Conservation (phyloP, 805 yeast species). For the Debaryomyces prosopidis region DNA sequence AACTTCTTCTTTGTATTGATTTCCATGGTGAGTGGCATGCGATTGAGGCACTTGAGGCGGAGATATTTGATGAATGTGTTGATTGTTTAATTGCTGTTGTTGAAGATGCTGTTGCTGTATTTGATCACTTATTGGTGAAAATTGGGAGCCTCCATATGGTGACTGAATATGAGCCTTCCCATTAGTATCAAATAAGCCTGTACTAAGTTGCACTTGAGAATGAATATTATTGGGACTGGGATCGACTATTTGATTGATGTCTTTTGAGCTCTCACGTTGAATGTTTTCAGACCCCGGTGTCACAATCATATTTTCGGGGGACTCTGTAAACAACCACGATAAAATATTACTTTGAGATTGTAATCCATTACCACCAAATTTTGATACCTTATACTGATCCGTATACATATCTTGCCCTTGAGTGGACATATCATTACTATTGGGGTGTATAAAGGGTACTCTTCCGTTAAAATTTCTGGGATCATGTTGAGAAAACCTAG, state of each 20-base stretch:
- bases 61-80: no score
- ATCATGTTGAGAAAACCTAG: no score
- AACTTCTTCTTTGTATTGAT: background rate
- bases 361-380: conserved; percentile 10
- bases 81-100: conserved; percentile 6
- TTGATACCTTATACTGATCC: background rate
- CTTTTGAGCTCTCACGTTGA: conserved; percentile 22
- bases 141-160: conserved; percentile 13
- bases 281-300: conserved; percentile 47
- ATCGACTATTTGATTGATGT: background rate
- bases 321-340: conserved; percentile 41
- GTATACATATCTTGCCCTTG: conserved; percentile 1
- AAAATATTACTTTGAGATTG: conserved; percentile 39
- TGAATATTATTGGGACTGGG: background rate
- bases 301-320: conserved; percentile 29
- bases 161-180: conserved; percentile 4
- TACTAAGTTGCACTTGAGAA: background rate
- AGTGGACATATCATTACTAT: background rate
- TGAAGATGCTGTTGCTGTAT: background rate
- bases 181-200: background rate
- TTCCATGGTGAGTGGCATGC: no score
- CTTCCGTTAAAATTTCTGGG: background rate
- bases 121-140: conserved; percentile 6
- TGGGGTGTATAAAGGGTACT: background rate
- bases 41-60: no score